Evolutionary conservation across 257 asterid genomes (phyloP).

Genomic region (Mitragyna speciosa): DNA sequence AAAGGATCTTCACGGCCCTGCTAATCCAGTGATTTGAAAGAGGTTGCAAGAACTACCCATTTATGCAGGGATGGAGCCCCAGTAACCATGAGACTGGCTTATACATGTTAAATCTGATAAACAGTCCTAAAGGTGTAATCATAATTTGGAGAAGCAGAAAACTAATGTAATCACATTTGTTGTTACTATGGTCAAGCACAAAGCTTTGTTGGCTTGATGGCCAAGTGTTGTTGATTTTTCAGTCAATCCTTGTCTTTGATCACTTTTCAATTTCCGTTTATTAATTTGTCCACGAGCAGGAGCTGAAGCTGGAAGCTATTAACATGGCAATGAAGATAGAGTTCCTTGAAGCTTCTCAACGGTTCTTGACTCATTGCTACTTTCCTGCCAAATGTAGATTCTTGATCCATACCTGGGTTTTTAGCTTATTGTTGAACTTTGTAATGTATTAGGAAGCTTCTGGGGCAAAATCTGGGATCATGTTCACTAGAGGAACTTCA

Average conservation of each 20-base stretch:
- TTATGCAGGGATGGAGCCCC: too few species aligned
- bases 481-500: conserved; percentile 60
- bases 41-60: too few species aligned
- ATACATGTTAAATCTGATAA: background rate
- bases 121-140: too few species aligned
- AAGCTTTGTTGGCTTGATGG: background rate
- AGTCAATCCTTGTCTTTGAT: background rate
- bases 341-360: conserved; percentile 54
- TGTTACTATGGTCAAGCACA: background rate
- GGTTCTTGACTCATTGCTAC: conserved; percentile 34
- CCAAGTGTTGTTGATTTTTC: too few species aligned
- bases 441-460: conserved; percentile 43
- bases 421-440: background rate
- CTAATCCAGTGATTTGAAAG: too few species aligned
- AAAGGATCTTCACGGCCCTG: background rate
- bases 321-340: conserved; percentile 56
- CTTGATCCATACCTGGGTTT: background rate
- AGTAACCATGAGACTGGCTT: too few species aligned
- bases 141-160: too few species aligned
- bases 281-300: conserved; percentile 39
- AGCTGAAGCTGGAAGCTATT: conserved; percentile 48
- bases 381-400: background rate
- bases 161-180: background rate
- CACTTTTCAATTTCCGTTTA: background rate
- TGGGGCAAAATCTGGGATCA: conserved; percentile 60